Conservation (phyloP, 345 rosid species). For the Rhodamnia rubescens region DNA sequence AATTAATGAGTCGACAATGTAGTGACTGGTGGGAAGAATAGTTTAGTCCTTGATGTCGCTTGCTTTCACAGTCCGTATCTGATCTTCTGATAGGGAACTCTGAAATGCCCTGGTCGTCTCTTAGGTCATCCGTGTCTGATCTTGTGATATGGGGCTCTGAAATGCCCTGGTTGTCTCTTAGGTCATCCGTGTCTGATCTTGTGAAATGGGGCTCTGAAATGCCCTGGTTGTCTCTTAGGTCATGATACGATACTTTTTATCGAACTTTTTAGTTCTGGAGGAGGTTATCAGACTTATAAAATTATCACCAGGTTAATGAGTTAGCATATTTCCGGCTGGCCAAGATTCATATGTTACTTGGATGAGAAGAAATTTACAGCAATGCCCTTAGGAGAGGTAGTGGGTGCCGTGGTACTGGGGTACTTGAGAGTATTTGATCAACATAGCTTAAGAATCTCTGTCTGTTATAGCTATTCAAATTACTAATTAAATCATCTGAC, state of each 20-base stretch:
- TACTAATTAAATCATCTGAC: not conserved
- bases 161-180: not conserved
- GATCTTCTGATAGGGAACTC: not conserved
- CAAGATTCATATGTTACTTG: not conserved
- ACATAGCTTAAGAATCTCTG: not conserved
- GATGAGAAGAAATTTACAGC: not conserved
- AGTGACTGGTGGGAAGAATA: not conserved
- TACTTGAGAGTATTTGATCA: not conserved
- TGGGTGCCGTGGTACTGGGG: not conserved
- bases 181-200: not conserved
- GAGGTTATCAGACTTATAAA: not conserved
- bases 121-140: not conserved
- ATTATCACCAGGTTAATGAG: not conserved
- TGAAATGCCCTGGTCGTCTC: not conserved
- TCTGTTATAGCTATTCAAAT: not conserved
- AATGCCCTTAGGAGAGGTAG: not conserved
- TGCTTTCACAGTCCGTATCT: not conserved
- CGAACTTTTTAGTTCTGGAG: not conserved
- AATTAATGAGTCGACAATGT: not conserved
- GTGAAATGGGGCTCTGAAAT: not conserved
- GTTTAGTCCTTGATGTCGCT: not conserved
- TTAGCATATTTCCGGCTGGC: not conserved
- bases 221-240: not conserved
- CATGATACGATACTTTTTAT: not conserved
- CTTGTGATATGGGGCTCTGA: not conserved